These are phyloP conservation scores for Hygrocybe punicea DNA, from an alignment of 768 basidiomycete genomes.

Conservation along the genomic window DNA sequence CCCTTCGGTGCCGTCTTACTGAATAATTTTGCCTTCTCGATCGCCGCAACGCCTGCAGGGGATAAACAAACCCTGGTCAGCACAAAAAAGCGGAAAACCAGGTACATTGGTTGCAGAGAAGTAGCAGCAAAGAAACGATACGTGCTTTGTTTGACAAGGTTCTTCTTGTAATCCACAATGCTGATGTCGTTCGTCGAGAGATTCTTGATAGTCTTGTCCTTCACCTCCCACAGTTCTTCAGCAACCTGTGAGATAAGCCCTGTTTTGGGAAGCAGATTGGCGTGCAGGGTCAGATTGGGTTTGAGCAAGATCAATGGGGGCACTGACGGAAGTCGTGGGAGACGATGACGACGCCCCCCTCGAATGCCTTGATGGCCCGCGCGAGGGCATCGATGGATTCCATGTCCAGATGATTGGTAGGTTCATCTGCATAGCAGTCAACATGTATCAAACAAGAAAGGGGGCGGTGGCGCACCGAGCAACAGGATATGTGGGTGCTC, in stretches of 20 bases:
- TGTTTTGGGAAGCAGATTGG: slow-evolving; percentile 26
- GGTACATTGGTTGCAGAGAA: neutral
- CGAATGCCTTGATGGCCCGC: slow-evolving; percentile 91
- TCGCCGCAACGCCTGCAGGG: slow-evolving; percentile 65
- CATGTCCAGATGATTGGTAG: slow-evolving; percentile 98
- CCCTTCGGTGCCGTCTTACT: slow-evolving; percentile 76
- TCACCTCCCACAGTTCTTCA: slow-evolving; percentile 98
- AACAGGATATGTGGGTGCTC: slow-evolving; percentile 95
- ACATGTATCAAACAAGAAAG: neutral
- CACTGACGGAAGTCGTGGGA: slow-evolving; percentile 97
- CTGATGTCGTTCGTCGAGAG: slow-evolving; percentile 86
- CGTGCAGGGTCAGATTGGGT: neutral
- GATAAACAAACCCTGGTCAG: neutral
- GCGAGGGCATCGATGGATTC: slow-evolving; percentile 96
- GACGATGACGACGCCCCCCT: slow-evolving; percentile 98
- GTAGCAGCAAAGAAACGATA: slow-evolving; percentile 8
- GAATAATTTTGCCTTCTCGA: slow-evolving; percentile 93
- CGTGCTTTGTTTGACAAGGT: slow-evolving; percentile 75
- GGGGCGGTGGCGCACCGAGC: slow-evolving; percentile 49
- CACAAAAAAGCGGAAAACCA: slow-evolving; percentile 3
- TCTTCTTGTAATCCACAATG: slow-evolving; percentile 92
- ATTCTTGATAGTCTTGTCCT: slow-evolving; percentile 88
- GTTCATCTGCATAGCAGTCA: slow-evolving; percentile 59
- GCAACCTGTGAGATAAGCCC: slow-evolving; percentile 97
- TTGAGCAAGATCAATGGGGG: neutral